Evolutionary conservation across 2,329 filamentous ascomycete genomes (phyloP).

Genomic region (Ceratocystis destructans): DNA sequence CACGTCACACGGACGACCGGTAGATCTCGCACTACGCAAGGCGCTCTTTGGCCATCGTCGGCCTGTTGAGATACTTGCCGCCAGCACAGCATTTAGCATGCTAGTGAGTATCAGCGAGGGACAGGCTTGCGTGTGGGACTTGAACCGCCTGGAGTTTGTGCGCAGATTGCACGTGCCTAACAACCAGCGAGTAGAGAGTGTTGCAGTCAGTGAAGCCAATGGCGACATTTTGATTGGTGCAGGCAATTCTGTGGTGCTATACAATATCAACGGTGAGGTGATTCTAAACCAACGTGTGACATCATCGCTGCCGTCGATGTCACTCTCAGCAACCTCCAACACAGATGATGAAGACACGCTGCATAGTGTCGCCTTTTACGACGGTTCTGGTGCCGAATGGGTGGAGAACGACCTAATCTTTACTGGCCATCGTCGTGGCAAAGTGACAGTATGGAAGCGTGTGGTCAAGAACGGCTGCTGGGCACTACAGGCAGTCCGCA

Average conservation of each 20-base stretch:
- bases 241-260: constrained; percentile 60
- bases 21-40: constrained; percentile 65
- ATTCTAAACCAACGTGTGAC: constrained; percentile 75
- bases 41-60: constrained; percentile 84
- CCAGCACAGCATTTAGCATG: constrained; percentile 77
- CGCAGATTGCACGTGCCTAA: constrained; percentile 47
- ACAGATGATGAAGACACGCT: constrained; percentile 52
- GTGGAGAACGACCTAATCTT: constrained; percentile 74
- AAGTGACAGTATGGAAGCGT: constrained; percentile 65
- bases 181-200: constrained; percentile 51
- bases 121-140: constrained; percentile 79
- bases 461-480: constrained; percentile 39
- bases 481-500: constrained; percentile 63
- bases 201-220: constrained; percentile 75
- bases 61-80: constrained; percentile 66
- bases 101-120: constrained; percentile 74
- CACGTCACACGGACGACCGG: constrained; percentile 47
- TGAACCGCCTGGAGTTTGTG: constrained; percentile 80
- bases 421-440: constrained; percentile 70
- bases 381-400: constrained; percentile 84
- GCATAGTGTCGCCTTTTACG: constrained; percentile 78
- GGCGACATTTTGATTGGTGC: constrained; percentile 81
- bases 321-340: constrained; percentile 26
- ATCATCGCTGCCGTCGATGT: constrained; percentile 22
- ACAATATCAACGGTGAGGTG: constrained; percentile 74